phyloP scores from a whole-genome alignment of 805 yeast species.

The Pichia cabralensis region DNA sequence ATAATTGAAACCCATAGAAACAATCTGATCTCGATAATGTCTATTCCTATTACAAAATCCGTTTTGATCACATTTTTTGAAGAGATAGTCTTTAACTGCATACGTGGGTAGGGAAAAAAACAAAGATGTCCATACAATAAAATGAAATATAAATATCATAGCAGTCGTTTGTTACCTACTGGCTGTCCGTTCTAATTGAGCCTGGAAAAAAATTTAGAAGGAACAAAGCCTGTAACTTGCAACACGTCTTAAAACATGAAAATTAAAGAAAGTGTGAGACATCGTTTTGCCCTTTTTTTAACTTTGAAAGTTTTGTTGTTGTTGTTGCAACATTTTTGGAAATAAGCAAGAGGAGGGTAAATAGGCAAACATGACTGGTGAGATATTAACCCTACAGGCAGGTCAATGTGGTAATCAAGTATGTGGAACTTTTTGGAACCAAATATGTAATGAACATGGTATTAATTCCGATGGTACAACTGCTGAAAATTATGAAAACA shows the following conservation, averaged over 20 bases:
- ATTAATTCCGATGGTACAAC: conserved; percentile 31
- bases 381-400: conserved; percentile 60
- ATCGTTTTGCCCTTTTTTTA: no score
- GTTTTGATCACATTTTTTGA: conserved; percentile 68
- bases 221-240: no score
- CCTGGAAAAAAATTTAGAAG: no score
- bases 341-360: no score
- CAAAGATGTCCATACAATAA: background rate
- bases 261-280: no score
- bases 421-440: conserved; percentile 89
- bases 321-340: no score
- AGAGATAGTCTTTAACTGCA: conserved; percentile 54
- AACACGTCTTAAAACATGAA: no score
- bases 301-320: no score
- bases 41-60: conserved; percentile 81
- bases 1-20: conserved; percentile 14
- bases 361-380: conserved; percentile 51
- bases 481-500: conserved; percentile 14
- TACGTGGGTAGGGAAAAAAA: conserved; percentile 2
- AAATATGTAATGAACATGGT: conserved; percentile 80
- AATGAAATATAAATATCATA: no score
- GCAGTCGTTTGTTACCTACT: no score
- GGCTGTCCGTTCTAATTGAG: no score
- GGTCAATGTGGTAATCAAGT: conserved; percentile 97
- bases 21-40: conserved; percentile 43